Base-by-base conservation (phyloP, 2,329 filamentous ascomycete genomes). In the Xylariales sp. region DNA sequence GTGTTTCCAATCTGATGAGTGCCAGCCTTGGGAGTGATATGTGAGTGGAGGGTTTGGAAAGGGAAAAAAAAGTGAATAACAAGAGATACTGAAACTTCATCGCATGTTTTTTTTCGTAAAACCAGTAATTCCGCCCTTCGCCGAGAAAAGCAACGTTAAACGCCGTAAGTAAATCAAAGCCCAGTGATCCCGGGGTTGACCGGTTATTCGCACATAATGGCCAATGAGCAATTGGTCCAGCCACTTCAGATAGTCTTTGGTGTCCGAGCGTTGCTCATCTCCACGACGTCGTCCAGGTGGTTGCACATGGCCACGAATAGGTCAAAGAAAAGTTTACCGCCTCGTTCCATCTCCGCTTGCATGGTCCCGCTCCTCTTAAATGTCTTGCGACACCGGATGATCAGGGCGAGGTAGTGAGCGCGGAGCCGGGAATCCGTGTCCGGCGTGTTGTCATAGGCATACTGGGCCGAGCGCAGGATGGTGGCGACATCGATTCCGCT, bases 301-400 rank as follows among this genome's bases (percentile, higher is more conserved):
- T 95, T 96, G 76, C 88, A 95, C 84, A 96, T 87, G 57, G 90
- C 90, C 61, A 96, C 90, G 66, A 96, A 97, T 66, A 97, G 74
- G 76, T 96, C 90, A 71, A 97, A 97, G 77, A 93, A 96, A 70
- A 96, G 76, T 76, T 90, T 90, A 69, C 80, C 89, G 63, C 90
- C 89, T 66, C 81, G 81, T 74, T 95, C 88, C 90, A 97, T 96
- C 74, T 96, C 90, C 72, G 86, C 84, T 78, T 96, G 90, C 89
- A 96, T 95, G 66, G 90, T 96, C 68, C 90, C 90, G 72, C 89
- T 95, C 69, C 86, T 83, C 83, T 95, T 96, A 68, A 97, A 96
- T 58, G 88, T 95, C 74, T 89, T 89, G 66, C 91, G 88, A 76
- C 87, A 91, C 72, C 90, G 85, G 74, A 96, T 95, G 67, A 96